Percentiles rank a stretch among this genome's conserved stretches.
Evolutionary conservation across 129 eudicot species (phyloP).

Genomic region (Gnaphalium uliginosum): DNA sequence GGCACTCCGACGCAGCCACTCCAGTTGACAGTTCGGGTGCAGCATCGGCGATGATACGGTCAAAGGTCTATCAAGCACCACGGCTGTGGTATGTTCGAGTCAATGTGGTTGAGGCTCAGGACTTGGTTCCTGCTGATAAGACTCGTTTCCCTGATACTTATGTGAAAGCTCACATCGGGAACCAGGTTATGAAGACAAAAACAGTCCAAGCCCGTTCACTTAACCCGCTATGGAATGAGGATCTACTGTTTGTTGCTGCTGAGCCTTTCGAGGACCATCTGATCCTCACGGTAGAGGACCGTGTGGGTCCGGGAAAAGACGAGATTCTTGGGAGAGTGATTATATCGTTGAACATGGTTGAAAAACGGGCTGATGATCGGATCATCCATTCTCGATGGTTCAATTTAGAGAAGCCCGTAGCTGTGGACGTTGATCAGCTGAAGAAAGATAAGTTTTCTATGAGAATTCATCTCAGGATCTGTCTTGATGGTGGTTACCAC

Average conservation of each 20-base stretch:
- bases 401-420: constrained; percentile 83
- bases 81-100: constrained; percentile 96
- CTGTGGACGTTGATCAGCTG: constrained; percentile 78
- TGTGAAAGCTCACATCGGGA: constrained; percentile 90
- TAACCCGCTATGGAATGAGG: constrained; percentile 93
- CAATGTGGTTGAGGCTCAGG: constrained; percentile 95
- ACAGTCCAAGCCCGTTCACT: constrained; percentile 80
- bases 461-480: constrained; percentile 78
- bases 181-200: constrained; percentile 83
- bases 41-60: constrained; percentile 66
- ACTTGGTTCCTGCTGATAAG: constrained; percentile 77
- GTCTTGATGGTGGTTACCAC: constrained; percentile 97
- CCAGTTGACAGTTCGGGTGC: constrained; percentile 83
- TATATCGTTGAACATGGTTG: constrained; percentile 69
- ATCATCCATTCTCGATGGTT: constrained; percentile 91
- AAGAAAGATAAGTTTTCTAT: constrained; percentile 89
- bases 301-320: constrained; percentile 96
- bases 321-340: constrained; percentile 88
- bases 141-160: constrained; percentile 85
- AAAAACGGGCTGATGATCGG: constrained; percentile 95
- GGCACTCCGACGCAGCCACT: constrained; percentile 93
- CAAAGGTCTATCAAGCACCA: constrained; percentile 97
- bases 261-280: constrained; percentile 97
- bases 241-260: constrained; percentile 84
- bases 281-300: constrained; percentile 88